Evolutionary conservation across 169 alveolate genomes (phyloP), one percentile per base, ranked within the genome.

Genomic region (Babesia ovata): DNA sequence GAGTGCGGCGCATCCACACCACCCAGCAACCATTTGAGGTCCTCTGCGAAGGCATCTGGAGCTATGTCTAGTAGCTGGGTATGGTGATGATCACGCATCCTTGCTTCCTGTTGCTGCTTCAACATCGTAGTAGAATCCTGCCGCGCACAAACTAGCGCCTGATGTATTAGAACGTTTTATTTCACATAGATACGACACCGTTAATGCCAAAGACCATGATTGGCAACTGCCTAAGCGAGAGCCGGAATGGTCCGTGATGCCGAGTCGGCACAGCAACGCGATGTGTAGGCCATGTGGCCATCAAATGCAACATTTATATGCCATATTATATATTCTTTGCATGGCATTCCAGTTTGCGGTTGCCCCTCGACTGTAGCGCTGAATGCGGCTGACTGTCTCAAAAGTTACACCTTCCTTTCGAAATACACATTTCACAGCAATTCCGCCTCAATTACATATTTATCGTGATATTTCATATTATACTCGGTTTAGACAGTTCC

Each of bases 11-110:
- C 66, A 29, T 78, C 79, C n/a, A 60, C 36, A 14, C 78, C 72
- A 14, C 48, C 75, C 36, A 78, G 61, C 56, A 56, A 70, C 82
- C 87, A 67, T 24, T 26, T 49, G 45, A 78, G 45, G 49, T 70
- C 81, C 19, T 78, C 63, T 13, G 75, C 75, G n/a, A 78, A 28
- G n/a, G 65, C 21, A 22, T 70, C 76, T 8, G 76, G 65, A 8
- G 39, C 53, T 44, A 65, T 62, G 6, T 36, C 71, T n/a, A 78
- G 39, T 42, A 78, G 63, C 42, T 61, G 42, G 33, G 75, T 13
- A 29, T 22, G 52, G 49, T 67, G 52, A 19, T 50, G 66, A 28
- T 69, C 56, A 16, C 56, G 21, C 44, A 16, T 45, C 50, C 39
- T 33, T 6, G 39, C 10, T 60, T 56, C 63, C 3, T 56, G 45